Evolutionary conservation across 2,329 filamentous ascomycete genomes (phyloP).

Genomic region (Colletotrichum noveboracense): DNA sequence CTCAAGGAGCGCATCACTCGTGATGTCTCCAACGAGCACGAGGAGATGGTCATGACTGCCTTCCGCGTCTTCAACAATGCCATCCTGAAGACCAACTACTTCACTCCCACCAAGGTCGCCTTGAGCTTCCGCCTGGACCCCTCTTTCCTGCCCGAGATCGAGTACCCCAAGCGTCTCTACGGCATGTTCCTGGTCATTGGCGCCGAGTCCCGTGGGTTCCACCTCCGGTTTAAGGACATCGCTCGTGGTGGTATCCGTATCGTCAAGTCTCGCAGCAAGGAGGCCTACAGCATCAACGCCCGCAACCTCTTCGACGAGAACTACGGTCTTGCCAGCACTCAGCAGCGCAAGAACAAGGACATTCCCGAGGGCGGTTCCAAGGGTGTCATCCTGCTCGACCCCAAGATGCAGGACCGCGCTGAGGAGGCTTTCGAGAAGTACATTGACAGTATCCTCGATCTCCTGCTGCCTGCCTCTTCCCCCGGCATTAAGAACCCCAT

Average conservation of each 20-base stretch:
- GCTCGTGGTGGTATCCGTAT: slow-evolving; percentile 97
- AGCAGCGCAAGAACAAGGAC: slow-evolving; percentile 99
- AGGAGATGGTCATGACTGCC: slow-evolving; percentile 96
- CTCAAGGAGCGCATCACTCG: slow-evolving; percentile 80
- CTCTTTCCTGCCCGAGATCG: slow-evolving; percentile 84
- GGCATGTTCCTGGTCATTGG: slow-evolving; percentile 99
- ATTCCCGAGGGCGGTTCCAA: slow-evolving; percentile 98
- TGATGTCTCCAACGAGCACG: slow-evolving; percentile 89
- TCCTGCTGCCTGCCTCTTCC: slow-evolving; percentile 86
- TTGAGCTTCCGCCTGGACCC: slow-evolving; percentile 95
- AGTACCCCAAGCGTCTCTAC: slow-evolving; percentile 92
- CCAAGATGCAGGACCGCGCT: slow-evolving; percentile 91
- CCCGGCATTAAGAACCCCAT: slow-evolving; percentile 99
- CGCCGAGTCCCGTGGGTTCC: slow-evolving; percentile 95
- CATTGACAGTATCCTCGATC: slow-evolving; percentile 96
- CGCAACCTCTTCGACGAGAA: slow-evolving; percentile 98
- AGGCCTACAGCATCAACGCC: slow-evolving; percentile 95
- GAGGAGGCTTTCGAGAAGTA: slow-evolving; percentile 98
- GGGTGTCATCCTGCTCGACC: slow-evolving; percentile 93
- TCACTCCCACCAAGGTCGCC: slow-evolving; percentile 96
- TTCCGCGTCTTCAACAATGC: slow-evolving; percentile 95
- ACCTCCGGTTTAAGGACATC: slow-evolving; percentile 96
- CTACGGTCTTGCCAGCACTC: slow-evolving; percentile 96
- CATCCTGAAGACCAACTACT: slow-evolving; percentile 97
- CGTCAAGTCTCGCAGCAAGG: slow-evolving; percentile 95